Evolutionary conservation across 495 filamentous ascomycete species (phyloP).

Genomic region (Neurospora sp.): DNA sequence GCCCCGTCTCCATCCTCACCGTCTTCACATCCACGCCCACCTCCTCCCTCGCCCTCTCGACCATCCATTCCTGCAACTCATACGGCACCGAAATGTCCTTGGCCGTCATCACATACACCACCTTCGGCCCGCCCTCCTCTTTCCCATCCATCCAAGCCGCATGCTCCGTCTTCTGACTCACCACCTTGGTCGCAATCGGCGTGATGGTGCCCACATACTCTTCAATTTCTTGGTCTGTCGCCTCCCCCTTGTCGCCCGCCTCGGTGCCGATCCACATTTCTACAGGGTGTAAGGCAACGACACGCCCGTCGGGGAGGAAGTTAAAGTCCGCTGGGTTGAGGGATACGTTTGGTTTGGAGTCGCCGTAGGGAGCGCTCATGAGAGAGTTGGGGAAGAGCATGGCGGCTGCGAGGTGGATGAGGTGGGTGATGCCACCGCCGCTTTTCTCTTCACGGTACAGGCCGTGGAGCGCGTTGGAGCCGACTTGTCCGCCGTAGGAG

Average conservation of each 20-base stretch:
- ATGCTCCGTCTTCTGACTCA: background rate
- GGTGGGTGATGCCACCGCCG: background rate
- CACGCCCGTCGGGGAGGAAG: background rate
- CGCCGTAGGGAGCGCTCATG: background rate
- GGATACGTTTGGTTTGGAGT: background rate
- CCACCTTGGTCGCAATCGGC: background rate
- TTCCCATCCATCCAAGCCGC: background rate
- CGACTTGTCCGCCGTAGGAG: constrained; percentile 26
- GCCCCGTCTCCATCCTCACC: background rate
- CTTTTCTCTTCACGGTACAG: background rate
- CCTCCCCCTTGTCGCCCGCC: background rate
- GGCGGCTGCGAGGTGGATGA: background rate
- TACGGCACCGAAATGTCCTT: background rate
- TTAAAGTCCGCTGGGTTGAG: background rate
- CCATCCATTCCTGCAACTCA: background rate
- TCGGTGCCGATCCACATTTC: background rate
- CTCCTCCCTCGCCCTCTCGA: background rate
- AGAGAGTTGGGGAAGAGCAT: background rate
- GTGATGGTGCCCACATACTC: background rate
- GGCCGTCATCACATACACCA: background rate
- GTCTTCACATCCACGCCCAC: background rate
- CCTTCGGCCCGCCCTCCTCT: background rate
- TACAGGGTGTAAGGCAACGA: background rate
- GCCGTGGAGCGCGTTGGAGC: constrained; percentile 20
- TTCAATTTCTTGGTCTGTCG: background rate